Percentiles rank a stretch among this genome's conserved stretches.
Evolutionary conservation across 2,329 filamentous ascomycete species (phyloP).

Genomic region (Aquanectria penicillioides): DNA sequence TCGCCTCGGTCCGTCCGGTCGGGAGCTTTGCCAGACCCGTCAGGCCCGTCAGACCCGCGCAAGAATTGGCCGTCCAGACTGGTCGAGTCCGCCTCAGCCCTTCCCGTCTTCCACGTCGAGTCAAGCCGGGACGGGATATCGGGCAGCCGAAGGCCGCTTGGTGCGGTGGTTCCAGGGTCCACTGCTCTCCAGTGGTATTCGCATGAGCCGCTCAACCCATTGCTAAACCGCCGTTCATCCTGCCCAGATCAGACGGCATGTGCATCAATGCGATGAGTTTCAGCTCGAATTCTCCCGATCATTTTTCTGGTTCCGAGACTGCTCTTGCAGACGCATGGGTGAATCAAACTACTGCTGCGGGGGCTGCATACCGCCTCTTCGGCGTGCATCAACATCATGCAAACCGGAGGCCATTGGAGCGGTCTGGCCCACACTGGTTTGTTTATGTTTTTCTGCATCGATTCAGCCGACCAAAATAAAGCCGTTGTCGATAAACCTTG

Average conservation of each 20-base stretch:
- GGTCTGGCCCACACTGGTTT: neutral
- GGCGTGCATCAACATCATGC: conserved; percentile 22
- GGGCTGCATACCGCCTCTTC: conserved; percentile 34
- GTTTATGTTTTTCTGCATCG: neutral
- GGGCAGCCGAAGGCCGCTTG: too few relatives aligned
- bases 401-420: neutral
- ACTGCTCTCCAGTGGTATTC: too few relatives aligned
- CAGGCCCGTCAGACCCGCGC: neutral
- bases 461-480: neutral
- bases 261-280: too few relatives aligned
- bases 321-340: conserved; percentile 28
- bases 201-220: too few relatives aligned
- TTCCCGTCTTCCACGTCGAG: conserved; percentile 9
- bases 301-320: conserved; percentile 1
- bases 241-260: too few relatives aligned
- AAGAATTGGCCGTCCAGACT: neutral
- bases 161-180: too few relatives aligned
- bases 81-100: conserved; percentile 9
- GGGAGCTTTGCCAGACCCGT: neutral
- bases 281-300: neutral
- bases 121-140: neutral
- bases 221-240: too few relatives aligned
- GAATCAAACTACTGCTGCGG: conserved; percentile 27
- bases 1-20: conserved; percentile 21
- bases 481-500: too few relatives aligned